phyloP scores from a whole-genome alignment of 176 grass and related monocot genomes.

The Poa pratensis region DNA sequence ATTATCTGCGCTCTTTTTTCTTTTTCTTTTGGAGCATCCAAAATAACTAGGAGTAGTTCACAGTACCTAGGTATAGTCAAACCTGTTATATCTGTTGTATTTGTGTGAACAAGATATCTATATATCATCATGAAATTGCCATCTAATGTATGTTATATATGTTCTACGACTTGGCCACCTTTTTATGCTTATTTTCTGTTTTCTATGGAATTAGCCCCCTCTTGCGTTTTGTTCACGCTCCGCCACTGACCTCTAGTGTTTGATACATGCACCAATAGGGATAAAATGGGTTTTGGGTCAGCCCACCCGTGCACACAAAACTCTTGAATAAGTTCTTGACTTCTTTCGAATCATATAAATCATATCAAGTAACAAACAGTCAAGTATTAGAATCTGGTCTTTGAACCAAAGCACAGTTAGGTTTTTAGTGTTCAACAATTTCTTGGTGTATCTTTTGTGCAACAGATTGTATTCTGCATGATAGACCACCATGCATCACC shows the following conservation, averaged over 20 bases:
- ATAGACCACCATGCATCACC: not conserved
- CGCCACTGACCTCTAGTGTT: not conserved
- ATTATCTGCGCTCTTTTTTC: no score
- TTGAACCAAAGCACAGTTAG: constrained; percentile 4
- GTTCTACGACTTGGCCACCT: no score
- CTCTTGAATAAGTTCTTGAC: not conserved
- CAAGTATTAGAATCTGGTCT: constrained; percentile 14
- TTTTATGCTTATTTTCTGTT: no score
- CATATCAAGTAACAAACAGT: not conserved
- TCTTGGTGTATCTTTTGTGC: not conserved
- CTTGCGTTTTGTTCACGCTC: no score
- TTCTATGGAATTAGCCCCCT: no score
- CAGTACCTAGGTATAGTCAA: no score
- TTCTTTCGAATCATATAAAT: constrained; percentile 13
- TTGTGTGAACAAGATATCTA: no score
- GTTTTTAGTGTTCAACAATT: constrained; percentile 1
- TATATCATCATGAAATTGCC: no score
- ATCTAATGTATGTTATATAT: no score
- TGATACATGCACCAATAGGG: not conserved
- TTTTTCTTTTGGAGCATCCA: no score
- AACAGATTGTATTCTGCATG: not conserved
- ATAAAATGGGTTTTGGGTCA: not conserved
- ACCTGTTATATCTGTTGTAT: no score
- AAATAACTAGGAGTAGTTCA: no score
- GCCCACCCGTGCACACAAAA: not conserved